These are phyloP conservation scores for Cercospora zeina DNA, from an alignment of 2,329 filamentous ascomycete genomes.

Conservation along the genomic window DNA sequence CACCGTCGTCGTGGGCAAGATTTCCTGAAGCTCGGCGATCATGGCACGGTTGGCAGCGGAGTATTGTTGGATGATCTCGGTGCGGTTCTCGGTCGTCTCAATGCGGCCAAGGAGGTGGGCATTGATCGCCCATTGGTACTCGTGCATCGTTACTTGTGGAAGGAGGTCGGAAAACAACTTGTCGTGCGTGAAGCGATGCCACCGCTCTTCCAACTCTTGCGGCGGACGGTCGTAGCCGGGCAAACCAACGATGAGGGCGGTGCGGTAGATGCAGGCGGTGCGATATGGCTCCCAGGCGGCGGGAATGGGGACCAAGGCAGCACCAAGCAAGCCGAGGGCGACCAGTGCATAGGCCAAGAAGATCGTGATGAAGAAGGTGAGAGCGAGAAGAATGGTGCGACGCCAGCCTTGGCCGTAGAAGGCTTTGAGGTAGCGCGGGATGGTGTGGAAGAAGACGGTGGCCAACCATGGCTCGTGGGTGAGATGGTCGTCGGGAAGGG, in stretches of 20 bases:
- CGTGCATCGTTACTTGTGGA: slow-evolving; percentile 10
- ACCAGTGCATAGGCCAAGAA: neutral
- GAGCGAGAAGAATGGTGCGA: neutral
- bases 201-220: slow-evolving; percentile 5
- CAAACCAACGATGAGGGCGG: slow-evolving; percentile 6
- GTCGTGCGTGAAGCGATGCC: slow-evolving; percentile 5
- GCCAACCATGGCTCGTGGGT: slow-evolving; percentile 9
- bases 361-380: slow-evolving; percentile 2
- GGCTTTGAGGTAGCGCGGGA: slow-evolving; percentile 14
- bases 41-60: slow-evolving; percentile 11
- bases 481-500: neutral
- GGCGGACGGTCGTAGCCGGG: slow-evolving; percentile 12
- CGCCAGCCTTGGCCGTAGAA: slow-evolving; percentile 14
- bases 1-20: slow-evolving; percentile 16
- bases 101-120: slow-evolving; percentile 16
- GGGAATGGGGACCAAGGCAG: neutral
- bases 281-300: neutral
- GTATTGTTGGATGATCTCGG: neutral
- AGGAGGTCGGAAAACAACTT: slow-evolving; percentile 14
- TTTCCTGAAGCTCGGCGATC: slow-evolving; percentile 15
- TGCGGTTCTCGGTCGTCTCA: slow-evolving; percentile 9
- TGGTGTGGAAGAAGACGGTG: slow-evolving; percentile 19
- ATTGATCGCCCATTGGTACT: slow-evolving; percentile 19
- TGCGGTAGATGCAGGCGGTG: neutral
- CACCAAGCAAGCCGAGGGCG: neutral